Evolutionary conservation across 2,329 filamentous ascomycete genomes (phyloP).

Genomic region (Cercospora citrullina): DNA sequence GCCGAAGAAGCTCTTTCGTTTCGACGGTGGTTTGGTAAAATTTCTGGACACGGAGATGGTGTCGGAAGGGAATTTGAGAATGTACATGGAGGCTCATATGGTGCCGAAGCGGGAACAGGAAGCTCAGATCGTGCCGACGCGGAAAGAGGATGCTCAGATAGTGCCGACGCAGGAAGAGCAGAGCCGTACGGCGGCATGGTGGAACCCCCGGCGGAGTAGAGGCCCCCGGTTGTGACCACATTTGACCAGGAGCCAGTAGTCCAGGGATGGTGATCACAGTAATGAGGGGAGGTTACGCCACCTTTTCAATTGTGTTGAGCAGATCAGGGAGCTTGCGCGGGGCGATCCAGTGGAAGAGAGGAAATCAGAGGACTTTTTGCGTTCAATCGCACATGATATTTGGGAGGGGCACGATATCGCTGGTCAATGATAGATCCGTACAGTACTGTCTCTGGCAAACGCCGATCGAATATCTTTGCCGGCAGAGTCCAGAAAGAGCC

Average conservation of each 20-base stretch:
- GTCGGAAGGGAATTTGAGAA: neutral
- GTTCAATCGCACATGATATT: neutral
- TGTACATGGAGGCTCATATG: constrained; percentile 17
- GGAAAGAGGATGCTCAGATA: too few species aligned
- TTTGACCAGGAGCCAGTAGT: too few species aligned
- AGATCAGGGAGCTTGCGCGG: neutral
- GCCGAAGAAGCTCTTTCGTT: constrained; percentile 1
- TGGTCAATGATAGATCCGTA: neutral
- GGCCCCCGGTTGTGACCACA: too few species aligned
- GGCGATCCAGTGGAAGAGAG: neutral
- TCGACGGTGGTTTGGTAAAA: neutral
- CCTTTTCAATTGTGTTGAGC: neutral
- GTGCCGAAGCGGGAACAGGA: neutral
- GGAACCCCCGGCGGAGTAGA: neutral
- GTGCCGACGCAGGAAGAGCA: neutral
- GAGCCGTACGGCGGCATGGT: neutral
- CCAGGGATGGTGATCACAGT: too few species aligned
- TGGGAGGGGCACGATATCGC: neutral
- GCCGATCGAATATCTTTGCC: too few species aligned
- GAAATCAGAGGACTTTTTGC: neutral
- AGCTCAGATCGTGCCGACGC: neutral
- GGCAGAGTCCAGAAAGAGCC: neutral
- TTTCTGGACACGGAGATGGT: neutral
- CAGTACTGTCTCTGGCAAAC: too few species aligned
- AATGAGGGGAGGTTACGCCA: too few species aligned